Evolutionary conservation across 1,139 yeast species (phyloP), one percentile per base, ranked within the genome.

Genomic region (Diutina pseudorugosa): DNA sequence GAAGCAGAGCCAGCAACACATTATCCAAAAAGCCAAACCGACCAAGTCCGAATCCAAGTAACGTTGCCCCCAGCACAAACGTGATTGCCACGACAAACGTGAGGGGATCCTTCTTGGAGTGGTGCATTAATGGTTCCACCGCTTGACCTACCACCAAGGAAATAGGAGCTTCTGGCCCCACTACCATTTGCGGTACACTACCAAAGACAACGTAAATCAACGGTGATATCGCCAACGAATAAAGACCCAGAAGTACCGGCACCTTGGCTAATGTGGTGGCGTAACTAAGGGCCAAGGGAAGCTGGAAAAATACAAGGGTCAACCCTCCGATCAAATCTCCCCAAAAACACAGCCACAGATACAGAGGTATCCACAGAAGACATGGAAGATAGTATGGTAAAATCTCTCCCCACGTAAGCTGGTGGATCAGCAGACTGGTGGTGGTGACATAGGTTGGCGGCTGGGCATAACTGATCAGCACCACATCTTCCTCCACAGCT

Each of bases 81-180:
- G 96, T 79, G 33, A 93, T 75, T 27, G 85, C 80, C 12, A 86
- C 85, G 3, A 89, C 83, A 23, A 85, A 71, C 57, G 85, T 86
- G 49, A 84, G 73, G 0, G 90, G 80, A 54, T 78, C 78, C 19
- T 63, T 59, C 47, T 67, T 64, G 51, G 75, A 65, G 60, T 83
- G 87, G 53, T 78, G 82, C 43, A 80, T 59, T 2, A 76, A 63
- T 12, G 85, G 82, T 57, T 86, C 89, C n/a, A 90, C 84, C 0
- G 94, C 90, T 63, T 89, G 96, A 2, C 98, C 98, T 2, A 93
- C 88, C 47, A 93, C 85, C 63, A 93, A 73, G 1, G 95, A 86
- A 30, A 91, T 85, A 1, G 98, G 96, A 8, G 93, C 94, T 63
- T 93, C 98, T 0, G 98, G 98, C 0, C 98, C 98, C 7, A 91